Evolutionary conservation across 225 moss, liverwort and hornwort species (phyloP).

Genomic region (Sphagnum contortum): DNA sequence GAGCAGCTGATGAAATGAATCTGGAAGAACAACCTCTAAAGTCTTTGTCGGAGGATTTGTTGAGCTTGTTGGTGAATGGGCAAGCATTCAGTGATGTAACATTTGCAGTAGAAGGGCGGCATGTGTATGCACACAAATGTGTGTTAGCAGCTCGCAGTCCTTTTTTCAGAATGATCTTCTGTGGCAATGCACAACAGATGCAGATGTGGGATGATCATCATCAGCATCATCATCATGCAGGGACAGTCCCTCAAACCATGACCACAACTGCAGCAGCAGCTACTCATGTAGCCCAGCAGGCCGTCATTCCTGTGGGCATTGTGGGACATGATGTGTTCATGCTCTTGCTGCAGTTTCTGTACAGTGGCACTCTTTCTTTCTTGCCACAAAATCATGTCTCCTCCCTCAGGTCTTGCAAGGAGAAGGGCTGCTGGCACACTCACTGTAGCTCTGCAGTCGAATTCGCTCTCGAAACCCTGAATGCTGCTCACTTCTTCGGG

Average conservation of each 20-base stretch:
- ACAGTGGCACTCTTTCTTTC: slow-evolving; percentile 41
- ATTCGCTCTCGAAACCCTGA: slow-evolving; percentile 51
- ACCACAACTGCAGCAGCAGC: too few relatives aligned
- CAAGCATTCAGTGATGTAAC: slow-evolving; percentile 57
- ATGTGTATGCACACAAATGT: slow-evolving; percentile 49
- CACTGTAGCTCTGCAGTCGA: slow-evolving; percentile 51
- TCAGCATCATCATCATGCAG: too few relatives aligned
- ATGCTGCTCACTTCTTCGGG: slow-evolving; percentile 56
- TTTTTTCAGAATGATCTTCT: slow-evolving; percentile 66
- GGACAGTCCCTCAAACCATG: too few relatives aligned
- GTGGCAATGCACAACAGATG: slow-evolving; percentile 40
- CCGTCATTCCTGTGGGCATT: slow-evolving; percentile 52
- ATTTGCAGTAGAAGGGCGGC: slow-evolving; percentile 43
- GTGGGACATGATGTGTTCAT: slow-evolving; percentile 64
- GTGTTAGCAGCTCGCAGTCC: slow-evolving; percentile 57
- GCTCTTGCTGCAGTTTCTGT: slow-evolving; percentile 53
- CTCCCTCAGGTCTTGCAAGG: slow-evolving; percentile 29
- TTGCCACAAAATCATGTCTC: slow-evolving; percentile 29
- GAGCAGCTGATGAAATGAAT: slow-evolving; percentile 14
- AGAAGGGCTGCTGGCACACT: slow-evolving; percentile 47
- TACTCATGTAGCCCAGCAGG: not conserved
- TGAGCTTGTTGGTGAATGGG: slow-evolving; percentile 41
- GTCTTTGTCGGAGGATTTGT: slow-evolving; percentile 47
- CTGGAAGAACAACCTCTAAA: slow-evolving; percentile 24
- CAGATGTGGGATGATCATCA: not conserved